Evolutionary conservation across 169 alveolate species (phyloP), one percentile per base, ranked within the genome.

Genomic region (Babesia sp.): DNA sequence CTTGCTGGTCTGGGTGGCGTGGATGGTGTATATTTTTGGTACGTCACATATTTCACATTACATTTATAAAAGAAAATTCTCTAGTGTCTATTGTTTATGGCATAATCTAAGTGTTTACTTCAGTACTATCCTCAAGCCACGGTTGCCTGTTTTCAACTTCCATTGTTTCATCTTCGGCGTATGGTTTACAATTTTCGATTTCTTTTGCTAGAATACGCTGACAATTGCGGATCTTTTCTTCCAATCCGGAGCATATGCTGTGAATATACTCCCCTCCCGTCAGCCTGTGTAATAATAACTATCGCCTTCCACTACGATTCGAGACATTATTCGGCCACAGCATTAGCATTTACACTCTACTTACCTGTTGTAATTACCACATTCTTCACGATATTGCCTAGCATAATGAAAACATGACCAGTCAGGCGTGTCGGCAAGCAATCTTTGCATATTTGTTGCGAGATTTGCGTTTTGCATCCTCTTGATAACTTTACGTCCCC

Each of bases 361-460:
- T 33, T 39, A 77, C 86, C 80, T 67, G 53, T 66, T 66, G 36
- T 51, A 29, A 11, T 77, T 75, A 6, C 84, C 69, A 28, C 92
- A 87, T 57, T 87, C 92, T 46, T 82, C 85, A 14, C 86, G 90
- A 55, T 87, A 87, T 72, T 87, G 92, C 72, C 68, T 87, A 18
- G 92, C 90, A 20, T 69, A 37, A 76, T 82, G 78, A 66, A 72
- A 87, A 58, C 92, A 87, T n/a, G 80, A 55, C 90, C 90, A 87
- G 59, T 87, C 86, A 20, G 69, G 64, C 22, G 60, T 50, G 41
- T 56, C 58, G 12, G 36, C 58, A 29, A 26, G 39, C 45, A 67
- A 11, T 18, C 20, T 26, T 18, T 77, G 63, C 59, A 77, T 20
- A 42, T 68, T 77, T 11, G 51, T 29, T n/a, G 67, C 37, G 46